Evolutionary conservation across 768 basidiomycete species (phyloP).

Genomic region (Rhodotorula paludigena): DNA sequence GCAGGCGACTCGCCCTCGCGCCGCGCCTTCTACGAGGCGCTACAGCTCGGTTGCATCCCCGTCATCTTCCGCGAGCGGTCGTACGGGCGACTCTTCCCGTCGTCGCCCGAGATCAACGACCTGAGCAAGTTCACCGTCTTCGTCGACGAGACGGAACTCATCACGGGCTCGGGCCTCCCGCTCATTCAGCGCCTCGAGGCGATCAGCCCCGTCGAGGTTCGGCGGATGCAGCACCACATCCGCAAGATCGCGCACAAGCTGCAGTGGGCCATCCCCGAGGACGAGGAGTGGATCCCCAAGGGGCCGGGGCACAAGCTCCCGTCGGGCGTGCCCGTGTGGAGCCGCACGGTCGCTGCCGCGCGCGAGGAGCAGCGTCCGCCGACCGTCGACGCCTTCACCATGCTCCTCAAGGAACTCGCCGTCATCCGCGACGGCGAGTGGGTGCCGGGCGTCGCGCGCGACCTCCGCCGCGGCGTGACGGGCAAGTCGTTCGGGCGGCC

Average conservation of each 20-base stretch:
- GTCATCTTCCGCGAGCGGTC: conserved; percentile 37
- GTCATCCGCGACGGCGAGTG: conserved; percentile 27
- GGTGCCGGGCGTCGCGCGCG: conserved; percentile 42
- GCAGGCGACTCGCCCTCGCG: conserved; percentile 36
- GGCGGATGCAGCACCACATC: conserved; percentile 28
- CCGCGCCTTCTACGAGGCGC: conserved; percentile 35
- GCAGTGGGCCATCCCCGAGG: conserved; percentile 30
- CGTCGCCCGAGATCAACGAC: conserved; percentile 37
- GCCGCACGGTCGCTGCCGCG: background rate
- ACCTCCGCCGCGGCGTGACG: conserved; percentile 57
- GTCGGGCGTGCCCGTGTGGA: conserved; percentile 4
- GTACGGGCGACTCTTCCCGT: conserved; percentile 36
- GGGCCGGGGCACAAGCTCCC: background rate
- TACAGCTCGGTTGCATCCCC: conserved; percentile 39
- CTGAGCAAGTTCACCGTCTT: conserved; percentile 27
- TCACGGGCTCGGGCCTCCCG: conserved; percentile 19
- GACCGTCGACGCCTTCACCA: conserved; percentile 27
- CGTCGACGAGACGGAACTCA: conserved; percentile 34
- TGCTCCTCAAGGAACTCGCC: conserved; percentile 29
- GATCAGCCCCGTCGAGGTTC: conserved; percentile 9
- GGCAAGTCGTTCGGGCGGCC: conserved; percentile 36
- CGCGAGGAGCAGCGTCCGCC: background rate
- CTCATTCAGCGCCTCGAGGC: conserved; percentile 26
- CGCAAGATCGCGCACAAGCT: conserved; percentile 14
- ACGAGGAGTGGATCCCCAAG: conserved; percentile 12